Evolutionary conservation across 345 rosid species (phyloP), one percentile per base, ranked within the genome.

Genomic region (Eucalyptus microcorys): DNA sequence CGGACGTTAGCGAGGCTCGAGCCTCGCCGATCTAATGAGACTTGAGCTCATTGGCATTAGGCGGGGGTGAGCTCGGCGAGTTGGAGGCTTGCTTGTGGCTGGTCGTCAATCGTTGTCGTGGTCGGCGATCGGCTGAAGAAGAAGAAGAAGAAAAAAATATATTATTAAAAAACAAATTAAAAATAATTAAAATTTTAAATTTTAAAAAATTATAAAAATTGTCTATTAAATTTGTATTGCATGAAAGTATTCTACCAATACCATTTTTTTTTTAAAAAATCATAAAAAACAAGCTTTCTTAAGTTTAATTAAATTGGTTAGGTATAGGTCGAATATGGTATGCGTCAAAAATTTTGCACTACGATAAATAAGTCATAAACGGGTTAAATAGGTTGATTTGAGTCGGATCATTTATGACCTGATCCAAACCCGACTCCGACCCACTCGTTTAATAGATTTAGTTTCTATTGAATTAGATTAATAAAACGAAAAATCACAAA

Each of bases 1-100:
- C 0, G 0, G 4, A 52, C 0, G 10, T 52, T 52, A 1, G 2
- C 0, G 9, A 52, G 55, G 22, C 55, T 52, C 9, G 0, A 52
- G 22, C 2, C 24, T 52, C 4, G 2, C 21, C 1, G 0, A 6
- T 50, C 1, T 50, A 0, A 22, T 16, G 53, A 50, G 1, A 50
- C 4, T 16, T 17, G 4, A 52, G 24, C 24, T 19, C 55, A 19
- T 52, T 0, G 10, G 2, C 0, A 0, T 7, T 0, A 0, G 0
- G 55, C 2, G 2, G 0, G 3, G 24, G 10, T 52, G 55, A 7
- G 24, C 24, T 52, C 2, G 0, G 0, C 0, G 1, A 19, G 10
- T 0, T 52, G 1, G 55, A 19, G 55, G 10, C 55, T 52, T 10
- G 0, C 10, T 0, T 52, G 1, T 52, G 24, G 55, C 2, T 1